phyloP scores from a whole-genome alignment of 768 basidiomycete genomes.

The Boletellus emodensis region DNA sequence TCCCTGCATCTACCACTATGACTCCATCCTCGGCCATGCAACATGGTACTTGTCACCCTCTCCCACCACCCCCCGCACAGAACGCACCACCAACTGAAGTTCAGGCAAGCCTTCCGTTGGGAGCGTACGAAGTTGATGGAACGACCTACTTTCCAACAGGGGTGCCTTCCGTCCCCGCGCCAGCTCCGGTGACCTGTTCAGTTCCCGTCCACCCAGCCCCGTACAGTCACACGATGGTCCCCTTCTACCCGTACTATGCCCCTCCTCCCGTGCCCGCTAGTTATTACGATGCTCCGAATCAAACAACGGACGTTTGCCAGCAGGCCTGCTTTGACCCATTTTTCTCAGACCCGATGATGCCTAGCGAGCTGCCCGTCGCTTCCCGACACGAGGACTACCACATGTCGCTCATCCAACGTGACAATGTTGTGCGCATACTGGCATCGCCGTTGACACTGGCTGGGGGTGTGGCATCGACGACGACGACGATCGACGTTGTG shows the following conservation, averaged over 20 bases:
- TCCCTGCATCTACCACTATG: background rate
- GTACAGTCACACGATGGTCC: slow-evolving; percentile 5
- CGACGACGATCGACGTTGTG: background rate
- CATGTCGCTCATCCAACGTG: background rate
- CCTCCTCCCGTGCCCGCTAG: slow-evolving; percentile 2
- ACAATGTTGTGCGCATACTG: background rate
- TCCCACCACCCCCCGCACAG: background rate
- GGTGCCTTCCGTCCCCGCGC: background rate
- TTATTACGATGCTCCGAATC: slow-evolving; percentile 5
- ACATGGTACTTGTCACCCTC: background rate
- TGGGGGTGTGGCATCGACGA: background rate
- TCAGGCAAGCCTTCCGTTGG: slow-evolving; percentile 7
- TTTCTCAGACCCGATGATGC: slow-evolving; percentile 12
- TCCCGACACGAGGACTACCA: slow-evolving; percentile 6
- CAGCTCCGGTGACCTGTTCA: slow-evolving; percentile 6
- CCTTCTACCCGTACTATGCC: slow-evolving; percentile 9
- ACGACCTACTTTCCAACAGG: slow-evolving; percentile 28
- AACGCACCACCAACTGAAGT: background rate
- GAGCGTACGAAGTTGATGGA: slow-evolving; percentile 24
- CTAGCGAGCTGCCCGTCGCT: slow-evolving; percentile 11
- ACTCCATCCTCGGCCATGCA: slow-evolving; percentile 1
- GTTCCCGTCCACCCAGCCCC: slow-evolving; percentile 3
- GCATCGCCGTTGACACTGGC: background rate
- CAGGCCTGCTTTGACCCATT: slow-evolving; percentile 20
- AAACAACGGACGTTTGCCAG: background rate